Conservation (phyloP, 2,329 filamentous ascomycete genomes). For the Monilinia vaccinii-corymbosi region DNA sequence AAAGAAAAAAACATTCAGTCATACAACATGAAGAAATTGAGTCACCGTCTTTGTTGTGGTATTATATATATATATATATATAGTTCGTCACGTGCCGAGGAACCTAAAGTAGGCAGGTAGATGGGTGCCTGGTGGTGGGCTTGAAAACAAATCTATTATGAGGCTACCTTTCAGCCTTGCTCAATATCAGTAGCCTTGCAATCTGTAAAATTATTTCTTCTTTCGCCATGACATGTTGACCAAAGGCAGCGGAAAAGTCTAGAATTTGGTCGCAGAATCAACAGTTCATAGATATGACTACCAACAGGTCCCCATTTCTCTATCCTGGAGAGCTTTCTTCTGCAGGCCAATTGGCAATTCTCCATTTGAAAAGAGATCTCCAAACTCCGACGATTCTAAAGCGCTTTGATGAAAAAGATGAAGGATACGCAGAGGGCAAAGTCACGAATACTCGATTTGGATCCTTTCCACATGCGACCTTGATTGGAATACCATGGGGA, state of each 20-base stretch:
- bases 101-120: too few relatives aligned
- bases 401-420: slow-evolving; percentile 50
- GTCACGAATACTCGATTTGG: slow-evolving; percentile 91
- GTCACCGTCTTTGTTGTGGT: slow-evolving; percentile 9
- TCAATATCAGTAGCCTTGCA: not conserved
- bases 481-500: slow-evolving; percentile 77
- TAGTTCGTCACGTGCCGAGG: not conserved
- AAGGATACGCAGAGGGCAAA: slow-evolving; percentile 67
- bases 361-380: slow-evolving; percentile 82
- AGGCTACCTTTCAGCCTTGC: not conserved
- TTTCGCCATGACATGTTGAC: slow-evolving; percentile 5
- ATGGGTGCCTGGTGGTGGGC: too few relatives aligned
- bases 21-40: slow-evolving; percentile 7
- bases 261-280: not conserved
- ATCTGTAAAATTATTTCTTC: slow-evolving; percentile 5
- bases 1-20: slow-evolving; percentile 15
- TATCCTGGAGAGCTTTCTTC: slow-evolving; percentile 55
- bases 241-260: not conserved
- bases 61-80: too few relatives aligned
- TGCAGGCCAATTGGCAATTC: slow-evolving; percentile 63
- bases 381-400: slow-evolving; percentile 67
- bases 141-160: not conserved
- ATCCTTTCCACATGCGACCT: slow-evolving; percentile 73
- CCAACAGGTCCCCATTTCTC: slow-evolving; percentile 64
- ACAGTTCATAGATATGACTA: slow-evolving; percentile 18